A percentile compares a stretch with the other conserved stretches of the same genome.
Conservation (phyloP, 2,329 filamentous ascomycete species). For the Fusarium pseudonygamai region DNA sequence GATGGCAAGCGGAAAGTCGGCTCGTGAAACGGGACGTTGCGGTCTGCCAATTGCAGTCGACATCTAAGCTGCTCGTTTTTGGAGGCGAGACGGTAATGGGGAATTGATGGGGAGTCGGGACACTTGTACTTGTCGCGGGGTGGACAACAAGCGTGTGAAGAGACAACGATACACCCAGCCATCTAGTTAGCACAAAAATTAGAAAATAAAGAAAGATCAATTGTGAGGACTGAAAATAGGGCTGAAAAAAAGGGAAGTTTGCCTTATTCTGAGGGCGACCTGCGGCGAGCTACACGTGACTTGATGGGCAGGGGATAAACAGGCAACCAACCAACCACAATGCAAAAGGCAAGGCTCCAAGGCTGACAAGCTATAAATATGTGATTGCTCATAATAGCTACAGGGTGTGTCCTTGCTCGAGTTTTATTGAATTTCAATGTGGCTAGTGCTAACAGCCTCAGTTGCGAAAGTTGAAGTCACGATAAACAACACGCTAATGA, state of each 20-base stretch:
- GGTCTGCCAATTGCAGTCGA: neutral
- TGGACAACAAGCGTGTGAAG: neutral
- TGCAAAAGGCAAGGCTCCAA: neutral
- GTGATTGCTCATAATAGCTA: neutral
- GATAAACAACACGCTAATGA: neutral
- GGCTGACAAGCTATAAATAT: neutral
- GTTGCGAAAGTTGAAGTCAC: neutral
- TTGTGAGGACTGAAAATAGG: neutral
- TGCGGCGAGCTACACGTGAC: neutral
- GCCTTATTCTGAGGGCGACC: neutral
- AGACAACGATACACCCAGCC: too few species aligned
- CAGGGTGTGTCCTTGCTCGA: neutral
- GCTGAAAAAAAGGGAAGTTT: neutral
- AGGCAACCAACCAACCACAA: neutral
- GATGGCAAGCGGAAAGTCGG: constrained; percentile 24
- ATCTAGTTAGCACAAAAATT: fast-evolving
- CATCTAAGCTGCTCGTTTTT: neutral
- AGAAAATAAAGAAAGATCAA: fast-evolving
- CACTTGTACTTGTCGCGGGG: neutral
- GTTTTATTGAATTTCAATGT: fast-evolving
- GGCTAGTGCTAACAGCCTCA: neutral
- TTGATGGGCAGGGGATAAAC: neutral
- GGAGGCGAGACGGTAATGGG: neutral
- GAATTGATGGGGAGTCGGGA: neutral
- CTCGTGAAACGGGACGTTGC: neutral